These are phyloP conservation scores for Didymella pomorum DNA, from an alignment of 2,329 filamentous ascomycete species.

Conservation along the genomic window DNA sequence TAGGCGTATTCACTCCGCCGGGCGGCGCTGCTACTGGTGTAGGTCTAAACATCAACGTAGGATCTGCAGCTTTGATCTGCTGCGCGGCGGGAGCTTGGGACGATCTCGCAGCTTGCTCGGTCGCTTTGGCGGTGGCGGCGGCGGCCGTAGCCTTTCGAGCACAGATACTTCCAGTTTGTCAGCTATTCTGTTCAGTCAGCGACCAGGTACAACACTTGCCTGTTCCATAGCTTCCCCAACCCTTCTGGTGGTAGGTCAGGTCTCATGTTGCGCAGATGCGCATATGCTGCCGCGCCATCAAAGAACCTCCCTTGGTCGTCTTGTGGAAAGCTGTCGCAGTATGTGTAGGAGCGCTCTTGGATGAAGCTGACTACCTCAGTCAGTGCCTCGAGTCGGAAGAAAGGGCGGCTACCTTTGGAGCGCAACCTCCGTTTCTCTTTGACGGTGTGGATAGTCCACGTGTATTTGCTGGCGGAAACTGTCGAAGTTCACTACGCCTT, in stretches of 20 bases:
- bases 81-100: background rate
- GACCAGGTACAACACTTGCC: background rate
- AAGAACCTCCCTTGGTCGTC: background rate
- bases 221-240: background rate
- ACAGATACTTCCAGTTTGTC: background rate
- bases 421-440: background rate
- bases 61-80: background rate
- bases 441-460: background rate
- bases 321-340: background rate
- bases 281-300: background rate
- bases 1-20: no score
- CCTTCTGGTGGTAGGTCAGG: background rate
- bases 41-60: no score
- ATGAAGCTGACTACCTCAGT: background rate
- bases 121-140: background rate
- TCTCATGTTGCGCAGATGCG: background rate
- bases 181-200: background rate
- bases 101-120: no score
- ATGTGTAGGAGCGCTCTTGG: background rate
- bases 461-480: background rate
- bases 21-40: no score
- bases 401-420: background rate
- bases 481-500: no score
- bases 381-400: background rate
- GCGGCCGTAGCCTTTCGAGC: background rate